Conservation (phyloP, 148 eudicot genomes). For the Dysphania ambrosioides region DNA sequence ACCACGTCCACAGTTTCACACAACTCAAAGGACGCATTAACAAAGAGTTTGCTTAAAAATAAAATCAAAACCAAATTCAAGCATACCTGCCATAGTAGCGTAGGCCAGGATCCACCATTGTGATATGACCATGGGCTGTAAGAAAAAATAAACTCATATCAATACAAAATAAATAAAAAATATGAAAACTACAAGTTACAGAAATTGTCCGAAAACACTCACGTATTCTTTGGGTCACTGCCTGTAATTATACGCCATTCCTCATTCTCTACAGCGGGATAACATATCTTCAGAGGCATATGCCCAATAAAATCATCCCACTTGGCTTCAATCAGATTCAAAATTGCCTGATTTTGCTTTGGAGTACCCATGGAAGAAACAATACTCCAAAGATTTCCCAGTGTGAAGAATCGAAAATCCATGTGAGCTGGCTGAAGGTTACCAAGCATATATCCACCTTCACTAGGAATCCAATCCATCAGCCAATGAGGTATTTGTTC, state of each 20-base stretch:
- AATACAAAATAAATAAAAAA: not conserved
- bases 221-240: slow-evolving; percentile 95
- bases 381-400: slow-evolving; percentile 89
- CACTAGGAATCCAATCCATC: slow-evolving; percentile 89
- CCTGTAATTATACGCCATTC: slow-evolving; percentile 98
- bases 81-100: slow-evolving; percentile 89
- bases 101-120: slow-evolving; percentile 98
- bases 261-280: slow-evolving; percentile 78
- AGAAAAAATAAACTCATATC: slow-evolving; percentile 2
- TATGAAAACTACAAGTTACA: not conserved
- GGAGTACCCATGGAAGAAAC: slow-evolving; percentile 90
- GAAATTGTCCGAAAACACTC: slow-evolving; percentile 29
- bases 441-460: slow-evolving; percentile 91
- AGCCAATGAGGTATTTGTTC: slow-evolving; percentile 94
- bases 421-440: slow-evolving; percentile 97
- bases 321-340: slow-evolving; percentile 75
- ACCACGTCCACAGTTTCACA: not conserved
- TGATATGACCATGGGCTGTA: slow-evolving; percentile 97
- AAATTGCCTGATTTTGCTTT: slow-evolving; percentile 69
- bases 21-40: not conserved
- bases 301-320: slow-evolving; percentile 83
- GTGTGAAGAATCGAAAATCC: slow-evolving; percentile 95
- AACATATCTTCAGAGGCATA: slow-evolving; percentile 91
- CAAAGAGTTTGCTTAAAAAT: not conserved
- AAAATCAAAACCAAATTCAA: not conserved